These are phyloP conservation scores for Mycena polygramma DNA, from an alignment of 768 basidiomycete genomes.

Conservation along the genomic window DNA sequence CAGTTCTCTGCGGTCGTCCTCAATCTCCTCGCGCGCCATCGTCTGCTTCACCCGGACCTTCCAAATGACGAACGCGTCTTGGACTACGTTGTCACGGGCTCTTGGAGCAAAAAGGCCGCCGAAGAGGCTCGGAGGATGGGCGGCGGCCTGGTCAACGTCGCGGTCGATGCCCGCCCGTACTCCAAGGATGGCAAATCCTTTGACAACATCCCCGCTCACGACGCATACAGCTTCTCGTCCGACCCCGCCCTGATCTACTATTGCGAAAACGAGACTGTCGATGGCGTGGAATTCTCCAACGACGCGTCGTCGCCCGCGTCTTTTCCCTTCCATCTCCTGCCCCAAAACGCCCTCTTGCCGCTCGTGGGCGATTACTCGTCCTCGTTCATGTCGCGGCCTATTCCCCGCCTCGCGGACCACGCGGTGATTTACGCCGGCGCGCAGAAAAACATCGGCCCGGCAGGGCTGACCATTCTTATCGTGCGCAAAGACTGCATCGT, in stretches of 20 bases:
- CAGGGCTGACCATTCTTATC: conserved; percentile 93
- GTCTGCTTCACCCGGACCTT: conserved; percentile 76
- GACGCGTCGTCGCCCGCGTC: conserved; percentile 66
- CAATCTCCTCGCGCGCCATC: conserved; percentile 90
- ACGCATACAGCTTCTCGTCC: conserved; percentile 80
- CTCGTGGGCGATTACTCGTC: conserved; percentile 97
- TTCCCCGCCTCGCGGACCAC: conserved; percentile 88
- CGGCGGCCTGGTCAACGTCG: conserved; percentile 73
- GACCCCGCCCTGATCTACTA: conserved; percentile 94
- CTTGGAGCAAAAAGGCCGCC: conserved; percentile 90
- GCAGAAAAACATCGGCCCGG: conserved; percentile 98
- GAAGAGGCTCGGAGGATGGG: conserved; percentile 85
- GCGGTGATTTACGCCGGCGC: conserved; percentile 97
- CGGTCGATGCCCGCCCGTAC: conserved; percentile 73
- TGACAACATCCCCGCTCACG: conserved; percentile 83
- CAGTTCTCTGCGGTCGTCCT: conserved; percentile 95
- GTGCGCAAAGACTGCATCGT: conserved; percentile 96
- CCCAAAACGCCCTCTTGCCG: conserved; percentile 70
- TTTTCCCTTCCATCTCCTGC: conserved; percentile 88
- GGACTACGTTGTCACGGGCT: conserved; percentile 95
- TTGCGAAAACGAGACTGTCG: conserved; percentile 99
- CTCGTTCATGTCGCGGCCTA: conserved; percentile 96
- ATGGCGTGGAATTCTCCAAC: conserved; percentile 89
- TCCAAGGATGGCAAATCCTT: conserved; percentile 79
- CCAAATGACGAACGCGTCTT: conserved; percentile 67